A percentile compares a stretch with the other conserved stretches of the same genome.
Evolutionary conservation across 148 eudicot genomes (phyloP).

Genomic region (Nepenthes gracilis): DNA sequence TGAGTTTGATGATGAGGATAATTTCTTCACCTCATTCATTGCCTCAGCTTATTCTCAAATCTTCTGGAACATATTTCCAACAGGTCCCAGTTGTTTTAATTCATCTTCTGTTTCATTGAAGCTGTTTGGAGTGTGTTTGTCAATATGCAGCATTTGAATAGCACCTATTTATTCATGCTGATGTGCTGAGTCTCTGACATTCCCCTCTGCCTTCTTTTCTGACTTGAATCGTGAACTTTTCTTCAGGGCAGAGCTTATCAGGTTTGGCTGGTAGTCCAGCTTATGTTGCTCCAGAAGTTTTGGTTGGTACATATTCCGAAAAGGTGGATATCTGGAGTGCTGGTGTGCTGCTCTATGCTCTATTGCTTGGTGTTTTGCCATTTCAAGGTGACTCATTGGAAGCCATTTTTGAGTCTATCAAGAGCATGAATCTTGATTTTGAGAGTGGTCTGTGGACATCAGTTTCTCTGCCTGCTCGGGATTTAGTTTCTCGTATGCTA

Average conservation of each 20-base stretch:
- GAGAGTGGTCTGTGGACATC: slow-evolving; percentile 24
- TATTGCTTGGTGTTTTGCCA: slow-evolving; percentile 34
- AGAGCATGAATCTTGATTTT: slow-evolving; percentile 32
- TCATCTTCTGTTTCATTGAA: no score
- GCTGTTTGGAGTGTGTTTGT: no score
- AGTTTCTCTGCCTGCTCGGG: slow-evolving; percentile 39
- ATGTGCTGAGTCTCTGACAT: no score
- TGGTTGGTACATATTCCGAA: slow-evolving; percentile 36
- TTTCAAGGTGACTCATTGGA: slow-evolving; percentile 38
- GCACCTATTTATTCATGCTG: no score
- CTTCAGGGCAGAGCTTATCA: slow-evolving; percentile 37
- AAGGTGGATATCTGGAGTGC: slow-evolving; percentile 60
- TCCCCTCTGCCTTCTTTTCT: neutral
- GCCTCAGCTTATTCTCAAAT: no score
- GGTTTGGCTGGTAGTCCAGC: slow-evolving; percentile 55
- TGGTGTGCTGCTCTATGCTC: slow-evolving; percentile 43
- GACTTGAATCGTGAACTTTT: neutral
- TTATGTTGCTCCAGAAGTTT: slow-evolving; percentile 52
- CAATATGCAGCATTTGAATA: no score
- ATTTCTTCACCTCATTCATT: no score
- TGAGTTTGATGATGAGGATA: no score
- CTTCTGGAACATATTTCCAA: no score
- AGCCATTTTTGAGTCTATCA: slow-evolving; percentile 40
- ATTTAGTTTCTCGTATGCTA: slow-evolving; percentile 42
- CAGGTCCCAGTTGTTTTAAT: no score